Conservation (phyloP, 2,329 filamentous ascomycete genomes). For the Endoconidiophora polonica region DNA sequence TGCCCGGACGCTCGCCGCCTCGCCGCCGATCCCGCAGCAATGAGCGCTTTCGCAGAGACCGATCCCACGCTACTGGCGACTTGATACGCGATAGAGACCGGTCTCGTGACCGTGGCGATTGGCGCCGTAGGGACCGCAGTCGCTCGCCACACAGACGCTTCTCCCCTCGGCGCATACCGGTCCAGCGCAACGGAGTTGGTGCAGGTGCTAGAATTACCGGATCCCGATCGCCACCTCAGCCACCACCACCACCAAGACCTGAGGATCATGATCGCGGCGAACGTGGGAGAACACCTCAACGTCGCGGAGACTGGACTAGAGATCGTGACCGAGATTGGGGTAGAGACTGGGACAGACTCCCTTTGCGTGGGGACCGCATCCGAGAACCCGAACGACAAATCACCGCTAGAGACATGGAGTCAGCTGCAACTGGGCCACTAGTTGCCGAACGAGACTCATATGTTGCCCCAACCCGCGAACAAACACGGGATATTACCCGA, state of each 20-base stretch:
- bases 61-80: conserved; percentile 25
- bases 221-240: conserved; percentile 15
- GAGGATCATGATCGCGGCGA: conserved; percentile 23
- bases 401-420: not conserved
- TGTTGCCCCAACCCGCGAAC: not conserved
- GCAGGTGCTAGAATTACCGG: conserved; percentile 12
- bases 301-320: conserved; percentile 20
- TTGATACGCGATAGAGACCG: conserved; percentile 23
- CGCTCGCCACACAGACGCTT: conserved; percentile 22
- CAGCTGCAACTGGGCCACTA: not conserved
- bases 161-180: conserved; percentile 23
- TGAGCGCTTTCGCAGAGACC: conserved; percentile 26
- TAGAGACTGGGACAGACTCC: conserved; percentile 13
- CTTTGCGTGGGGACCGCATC: not conserved
- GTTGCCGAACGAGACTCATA: not conserved
- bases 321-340: conserved; percentile 18
- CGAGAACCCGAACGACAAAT: conserved; percentile 12
- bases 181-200: conserved; percentile 16
- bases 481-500: conserved; percentile 4
- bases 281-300: conserved; percentile 22
- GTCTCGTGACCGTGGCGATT: conserved; percentile 15
- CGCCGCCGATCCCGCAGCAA: conserved; percentile 25
- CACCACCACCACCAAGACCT: conserved; percentile 12
- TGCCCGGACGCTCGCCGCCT: conserved; percentile 27
- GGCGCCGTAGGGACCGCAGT: conserved; percentile 14